These are phyloP conservation scores for Apiotrichum brassicae DNA, from an alignment of 1,284 basidiomycete species.

Conservation along the genomic window DNA sequence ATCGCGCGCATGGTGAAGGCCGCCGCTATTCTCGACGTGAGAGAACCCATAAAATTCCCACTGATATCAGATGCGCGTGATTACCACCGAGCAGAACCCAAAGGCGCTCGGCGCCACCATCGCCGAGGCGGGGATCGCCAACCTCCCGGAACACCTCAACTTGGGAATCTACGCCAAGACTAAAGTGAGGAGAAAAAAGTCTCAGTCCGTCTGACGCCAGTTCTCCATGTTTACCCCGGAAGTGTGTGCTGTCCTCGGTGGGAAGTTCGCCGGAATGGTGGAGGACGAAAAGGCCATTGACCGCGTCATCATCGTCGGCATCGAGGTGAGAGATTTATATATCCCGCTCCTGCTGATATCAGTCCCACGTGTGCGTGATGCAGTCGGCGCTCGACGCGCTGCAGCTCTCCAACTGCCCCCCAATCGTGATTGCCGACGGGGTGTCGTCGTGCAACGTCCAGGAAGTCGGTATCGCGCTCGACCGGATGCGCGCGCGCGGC, in stretches of 20 bases:
- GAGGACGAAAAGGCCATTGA: not conserved
- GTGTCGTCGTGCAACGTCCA: constrained; percentile 68
- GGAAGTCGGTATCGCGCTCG: constrained; percentile 49
- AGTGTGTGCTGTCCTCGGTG: constrained; percentile 53
- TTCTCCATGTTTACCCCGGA: constrained; percentile 79
- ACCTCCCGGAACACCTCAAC: constrained; percentile 34
- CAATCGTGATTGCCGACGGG: constrained; percentile 70
- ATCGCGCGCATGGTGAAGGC: constrained; percentile 67
- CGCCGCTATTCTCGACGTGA: constrained; percentile 45
- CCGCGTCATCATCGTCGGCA: constrained; percentile 68
- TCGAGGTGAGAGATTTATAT: constrained; percentile 51
- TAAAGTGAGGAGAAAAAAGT: constrained; percentile 12
- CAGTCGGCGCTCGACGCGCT: constrained; percentile 62
- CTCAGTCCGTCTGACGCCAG: constrained; percentile 25
- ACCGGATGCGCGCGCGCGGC: constrained; percentile 65
- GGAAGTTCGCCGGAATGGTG: constrained; percentile 5
- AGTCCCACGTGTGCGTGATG: constrained; percentile 80
- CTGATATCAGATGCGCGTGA: constrained; percentile 6
- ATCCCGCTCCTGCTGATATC: not conserved
- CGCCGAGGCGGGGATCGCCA: constrained; percentile 53
- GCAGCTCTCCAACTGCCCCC: constrained; percentile 46
- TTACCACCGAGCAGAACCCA: constrained; percentile 70
- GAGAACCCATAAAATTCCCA: not conserved
- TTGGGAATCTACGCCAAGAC: constrained; percentile 63
- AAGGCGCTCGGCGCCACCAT: constrained; percentile 67